Conservation (phyloP, 2,329 filamentous ascomycete species). For the Colletotrichum viniferum region DNA sequence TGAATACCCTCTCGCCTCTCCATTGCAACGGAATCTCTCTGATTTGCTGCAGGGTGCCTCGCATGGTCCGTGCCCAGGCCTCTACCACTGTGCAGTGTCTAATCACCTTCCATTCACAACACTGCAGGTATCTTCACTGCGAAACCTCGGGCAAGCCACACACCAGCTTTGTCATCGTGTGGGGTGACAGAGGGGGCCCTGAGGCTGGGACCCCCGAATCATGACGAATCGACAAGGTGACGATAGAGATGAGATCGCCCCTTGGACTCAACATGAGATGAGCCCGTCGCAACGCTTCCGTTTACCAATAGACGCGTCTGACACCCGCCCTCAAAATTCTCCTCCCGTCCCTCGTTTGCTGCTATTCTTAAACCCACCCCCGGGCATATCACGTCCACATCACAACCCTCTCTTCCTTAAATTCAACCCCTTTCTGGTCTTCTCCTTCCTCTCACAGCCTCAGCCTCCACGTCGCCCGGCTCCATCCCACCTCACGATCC, state of each 20-base stretch:
- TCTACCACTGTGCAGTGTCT: neutral
- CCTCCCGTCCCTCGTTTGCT: neutral
- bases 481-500: neutral
- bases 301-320: slow-evolving; percentile 4
- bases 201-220: slow-evolving; percentile 4
- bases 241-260: neutral
- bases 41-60: neutral
- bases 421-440: neutral
- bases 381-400: neutral
- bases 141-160: neutral
- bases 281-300: slow-evolving; percentile 2
- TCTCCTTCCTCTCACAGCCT: slow-evolving; percentile 1
- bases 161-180: slow-evolving; percentile 14
- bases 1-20: neutral
- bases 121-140: too few species aligned
- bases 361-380: neutral
- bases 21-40: neutral
- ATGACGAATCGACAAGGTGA: slow-evolving; percentile 13
- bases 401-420: neutral
- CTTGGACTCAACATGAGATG: slow-evolving; percentile 7
- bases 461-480: slow-evolving; percentile 2
- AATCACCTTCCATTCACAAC: neutral
- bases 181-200: neutral
- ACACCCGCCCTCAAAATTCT: neutral
- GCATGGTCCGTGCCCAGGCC: neutral